Evolutionary conservation across 116 monocot genomes (phyloP).

Genomic region (Iris pallida): DNA sequence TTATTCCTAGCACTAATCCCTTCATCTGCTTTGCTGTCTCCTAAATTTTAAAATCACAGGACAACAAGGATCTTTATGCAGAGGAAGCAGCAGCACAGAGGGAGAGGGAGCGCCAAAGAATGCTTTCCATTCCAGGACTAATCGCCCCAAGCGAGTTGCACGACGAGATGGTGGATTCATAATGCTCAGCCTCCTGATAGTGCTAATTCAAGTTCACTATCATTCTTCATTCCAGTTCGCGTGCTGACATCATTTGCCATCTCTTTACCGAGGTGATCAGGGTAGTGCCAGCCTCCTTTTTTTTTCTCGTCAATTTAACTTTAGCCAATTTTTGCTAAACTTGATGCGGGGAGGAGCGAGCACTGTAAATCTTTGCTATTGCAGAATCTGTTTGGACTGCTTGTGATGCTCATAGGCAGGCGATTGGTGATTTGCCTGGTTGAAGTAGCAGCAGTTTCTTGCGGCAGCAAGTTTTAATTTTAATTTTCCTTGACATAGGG

Average conservation of each 20-base stretch:
- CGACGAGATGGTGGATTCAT: constrained; percentile 96
- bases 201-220: background rate
- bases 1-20: no score
- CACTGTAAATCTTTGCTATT: constrained; percentile 1
- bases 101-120: constrained; percentile 86
- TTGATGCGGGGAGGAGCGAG: background rate
- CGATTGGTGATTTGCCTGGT: no score
- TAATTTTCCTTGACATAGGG: no score
- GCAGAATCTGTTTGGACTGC: constrained; percentile 1
- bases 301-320: background rate
- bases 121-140: constrained; percentile 92
- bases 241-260: background rate
- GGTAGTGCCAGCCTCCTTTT: background rate
- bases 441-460: no score
- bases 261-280: background rate
- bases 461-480: no score
- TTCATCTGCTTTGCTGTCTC: no score
- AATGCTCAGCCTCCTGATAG: constrained; percentile 6
- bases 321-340: constrained; percentile 5
- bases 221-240: background rate
- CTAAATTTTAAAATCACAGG: constrained; percentile 35
- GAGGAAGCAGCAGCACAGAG: constrained; percentile 86
- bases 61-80: constrained; percentile 95
- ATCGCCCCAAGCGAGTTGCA: constrained; percentile 95
- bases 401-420: constrained; percentile 3